phyloP scores from a whole-genome alignment of 2,329 filamentous ascomycete species.

The Metarhizium humberi region DNA sequence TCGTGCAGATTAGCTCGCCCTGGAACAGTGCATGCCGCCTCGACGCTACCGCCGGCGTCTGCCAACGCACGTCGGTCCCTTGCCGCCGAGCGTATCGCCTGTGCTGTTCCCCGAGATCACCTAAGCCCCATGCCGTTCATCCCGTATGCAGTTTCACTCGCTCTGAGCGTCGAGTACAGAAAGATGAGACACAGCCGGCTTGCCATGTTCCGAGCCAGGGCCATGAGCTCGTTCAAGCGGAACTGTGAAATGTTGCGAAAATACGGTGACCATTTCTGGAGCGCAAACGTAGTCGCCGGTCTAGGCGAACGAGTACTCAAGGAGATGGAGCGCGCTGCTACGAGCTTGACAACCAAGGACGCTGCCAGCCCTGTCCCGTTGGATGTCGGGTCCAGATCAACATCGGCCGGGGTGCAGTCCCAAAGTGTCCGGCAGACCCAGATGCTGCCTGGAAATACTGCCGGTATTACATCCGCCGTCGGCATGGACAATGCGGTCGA shows the following conservation, averaged over 20 bases:
- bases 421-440: constrained; percentile 9
- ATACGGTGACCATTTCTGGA: constrained; percentile 50
- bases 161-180: constrained; percentile 52
- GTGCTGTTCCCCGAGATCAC: constrained; percentile 41
- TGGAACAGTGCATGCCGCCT: constrained; percentile 27
- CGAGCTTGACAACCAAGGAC: constrained; percentile 30
- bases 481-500: constrained; percentile 27
- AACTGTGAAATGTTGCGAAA: constrained; percentile 43
- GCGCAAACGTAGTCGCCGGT: constrained; percentile 42
- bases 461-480: constrained; percentile 16
- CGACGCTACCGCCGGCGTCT: constrained; percentile 34
- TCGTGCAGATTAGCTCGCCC: constrained; percentile 45
- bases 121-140: constrained; percentile 48
- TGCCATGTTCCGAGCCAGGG: constrained; percentile 48
- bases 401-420: constrained; percentile 1
- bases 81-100: constrained; percentile 48
- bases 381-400: constrained; percentile 12
- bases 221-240: constrained; percentile 42
- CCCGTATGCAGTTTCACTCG: constrained; percentile 51
- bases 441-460: constrained; percentile 14
- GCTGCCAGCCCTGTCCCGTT: constrained; percentile 17
- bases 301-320: constrained; percentile 45
- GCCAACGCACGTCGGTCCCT: constrained; percentile 49
- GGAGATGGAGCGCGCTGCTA: constrained; percentile 47
- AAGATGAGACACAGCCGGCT: constrained; percentile 54